These are phyloP conservation scores for Hymenoscyphus fructigenus DNA, from an alignment of 2,329 filamentous ascomycete species.

Conservation along the genomic window DNA sequence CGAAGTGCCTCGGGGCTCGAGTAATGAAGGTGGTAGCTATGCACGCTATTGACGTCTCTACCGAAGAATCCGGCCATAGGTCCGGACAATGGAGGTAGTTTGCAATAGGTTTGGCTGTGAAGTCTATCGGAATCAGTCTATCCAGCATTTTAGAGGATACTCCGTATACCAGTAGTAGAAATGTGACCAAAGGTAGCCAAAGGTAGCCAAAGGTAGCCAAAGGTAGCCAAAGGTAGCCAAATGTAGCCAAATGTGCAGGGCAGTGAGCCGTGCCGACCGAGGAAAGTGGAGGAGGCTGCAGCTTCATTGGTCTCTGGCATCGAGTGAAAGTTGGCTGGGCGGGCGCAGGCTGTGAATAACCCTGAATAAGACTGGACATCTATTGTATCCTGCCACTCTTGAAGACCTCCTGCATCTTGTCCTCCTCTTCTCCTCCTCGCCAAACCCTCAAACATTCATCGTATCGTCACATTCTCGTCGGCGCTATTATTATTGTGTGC, in stretches of 20 bases:
- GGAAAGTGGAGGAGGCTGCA: not conserved
- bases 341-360: too few relatives aligned
- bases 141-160: not conserved
- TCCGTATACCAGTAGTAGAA: too few relatives aligned
- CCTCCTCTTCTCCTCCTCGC: too few relatives aligned
- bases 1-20: not conserved
- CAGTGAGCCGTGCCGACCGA: not conserved
- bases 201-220: too few relatives aligned
- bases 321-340: too few relatives aligned
- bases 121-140: not conserved
- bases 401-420: not conserved
- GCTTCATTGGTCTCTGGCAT: too few relatives aligned
- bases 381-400: too few relatives aligned
- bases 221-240: too few relatives aligned
- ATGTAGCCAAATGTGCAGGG: not conserved
- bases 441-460: not conserved
- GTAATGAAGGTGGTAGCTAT: not conserved
- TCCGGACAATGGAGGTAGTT: not conserved
- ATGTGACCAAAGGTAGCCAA: too few relatives aligned
- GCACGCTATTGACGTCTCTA: not conserved
- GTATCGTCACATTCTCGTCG: not conserved
- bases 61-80: not conserved
- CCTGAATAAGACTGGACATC: too few relatives aligned
- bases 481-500: not conserved
- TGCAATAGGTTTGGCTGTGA: not conserved